Conservation (phyloP, 306 rosid species). For the Prunus mume region DNA sequence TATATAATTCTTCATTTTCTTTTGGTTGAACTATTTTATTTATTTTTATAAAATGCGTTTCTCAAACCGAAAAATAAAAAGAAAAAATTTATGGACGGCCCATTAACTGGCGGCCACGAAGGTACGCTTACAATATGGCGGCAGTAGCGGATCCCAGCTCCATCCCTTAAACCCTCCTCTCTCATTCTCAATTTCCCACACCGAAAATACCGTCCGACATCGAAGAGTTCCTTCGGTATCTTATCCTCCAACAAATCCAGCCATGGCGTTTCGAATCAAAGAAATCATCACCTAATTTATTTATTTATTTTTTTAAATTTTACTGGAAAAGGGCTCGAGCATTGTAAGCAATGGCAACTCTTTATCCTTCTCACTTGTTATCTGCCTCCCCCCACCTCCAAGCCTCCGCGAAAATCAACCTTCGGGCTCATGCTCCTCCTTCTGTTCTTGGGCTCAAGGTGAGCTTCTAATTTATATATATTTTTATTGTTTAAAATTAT, state of each 20-base stretch:
- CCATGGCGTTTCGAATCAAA: conserved; percentile 26
- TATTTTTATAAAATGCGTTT: no score
- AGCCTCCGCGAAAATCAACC: conserved; percentile 28
- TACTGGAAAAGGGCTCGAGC: background rate
- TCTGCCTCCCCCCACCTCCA: conserved; percentile 49
- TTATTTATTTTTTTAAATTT: background rate
- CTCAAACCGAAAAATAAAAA: no score
- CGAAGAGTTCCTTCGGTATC: background rate
- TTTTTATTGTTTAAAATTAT: background rate
- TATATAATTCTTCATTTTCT: no score
- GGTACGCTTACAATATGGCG: background rate
- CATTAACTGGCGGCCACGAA: background rate
- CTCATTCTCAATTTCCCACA: background rate
- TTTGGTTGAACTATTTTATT: no score
- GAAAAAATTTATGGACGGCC: background rate
- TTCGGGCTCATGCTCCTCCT: conserved; percentile 21
- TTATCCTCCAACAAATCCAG: conserved; percentile 6
- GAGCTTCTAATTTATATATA: background rate
- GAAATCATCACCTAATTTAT: background rate
- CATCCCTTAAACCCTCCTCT: conserved; percentile 7
- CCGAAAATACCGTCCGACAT: background rate
- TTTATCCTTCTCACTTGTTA: conserved; percentile 41
- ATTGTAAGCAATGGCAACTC: conserved; percentile 42
- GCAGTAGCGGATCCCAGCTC: background rate
- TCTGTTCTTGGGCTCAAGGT: conserved; percentile 44